These are phyloP conservation scores for Gyrodon lividus DNA, from an alignment of 768 basidiomycete species.

Conservation along the genomic window DNA sequence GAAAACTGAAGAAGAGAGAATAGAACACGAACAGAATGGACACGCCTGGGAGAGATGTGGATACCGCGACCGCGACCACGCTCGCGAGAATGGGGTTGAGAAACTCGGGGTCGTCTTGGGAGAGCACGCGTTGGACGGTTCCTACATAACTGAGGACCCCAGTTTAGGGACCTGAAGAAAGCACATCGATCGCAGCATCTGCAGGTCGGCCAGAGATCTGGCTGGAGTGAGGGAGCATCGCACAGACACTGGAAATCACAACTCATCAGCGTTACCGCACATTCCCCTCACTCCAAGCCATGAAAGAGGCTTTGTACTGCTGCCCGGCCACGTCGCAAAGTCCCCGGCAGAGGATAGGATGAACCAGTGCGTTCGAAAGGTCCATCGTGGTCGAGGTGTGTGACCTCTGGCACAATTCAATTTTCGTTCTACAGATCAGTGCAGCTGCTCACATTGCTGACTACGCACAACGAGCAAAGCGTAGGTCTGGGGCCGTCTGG, in stretches of 20 bases:
- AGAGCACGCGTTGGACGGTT: neutral
- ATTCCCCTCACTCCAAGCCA: neutral
- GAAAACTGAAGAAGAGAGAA: neutral
- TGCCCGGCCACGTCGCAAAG: neutral
- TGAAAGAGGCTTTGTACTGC: neutral
- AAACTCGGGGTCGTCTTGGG: neutral
- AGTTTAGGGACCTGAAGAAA: neutral
- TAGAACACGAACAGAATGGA: neutral
- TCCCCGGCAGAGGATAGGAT: too few relatives aligned
- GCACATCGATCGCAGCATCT: neutral
- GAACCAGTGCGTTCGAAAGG: neutral
- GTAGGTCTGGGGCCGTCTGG: too few relatives aligned
- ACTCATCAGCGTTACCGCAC: neutral
- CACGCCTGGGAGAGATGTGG: neutral
- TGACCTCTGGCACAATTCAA: too few relatives aligned
- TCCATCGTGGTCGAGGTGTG: neutral
- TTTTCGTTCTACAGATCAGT: too few relatives aligned
- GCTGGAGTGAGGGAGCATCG: neutral
- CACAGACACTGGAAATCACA: neutral
- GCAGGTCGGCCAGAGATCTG: neutral
- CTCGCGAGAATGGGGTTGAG: neutral
- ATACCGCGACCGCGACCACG: neutral
- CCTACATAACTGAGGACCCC: neutral
- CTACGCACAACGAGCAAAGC: too few relatives aligned
- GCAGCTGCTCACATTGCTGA: too few relatives aligned